Conservation (phyloP, 352 stramenopile genomes). For the Elongisporangium prolatum region DNA sequence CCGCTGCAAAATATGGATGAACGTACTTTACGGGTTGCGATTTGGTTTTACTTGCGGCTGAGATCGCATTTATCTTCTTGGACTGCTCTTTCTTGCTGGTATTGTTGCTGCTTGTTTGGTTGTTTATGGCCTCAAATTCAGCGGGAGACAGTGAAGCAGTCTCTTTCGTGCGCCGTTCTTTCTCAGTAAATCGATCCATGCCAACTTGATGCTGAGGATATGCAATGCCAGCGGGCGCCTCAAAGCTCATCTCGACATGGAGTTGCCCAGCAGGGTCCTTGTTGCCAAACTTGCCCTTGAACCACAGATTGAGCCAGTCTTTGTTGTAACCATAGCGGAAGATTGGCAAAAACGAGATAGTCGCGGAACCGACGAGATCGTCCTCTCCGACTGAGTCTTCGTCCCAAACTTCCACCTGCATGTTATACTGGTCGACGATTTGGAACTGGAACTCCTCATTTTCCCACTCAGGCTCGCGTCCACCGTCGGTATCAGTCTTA, state of each 20-base stretch:
- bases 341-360: constrained; percentile 85
- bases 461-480: constrained; percentile 80
- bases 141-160: constrained; percentile 19
- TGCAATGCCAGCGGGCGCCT: constrained; percentile 62
- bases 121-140: not conserved
- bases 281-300: constrained; percentile 85
- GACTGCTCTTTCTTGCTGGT: constrained; percentile 8
- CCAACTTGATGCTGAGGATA: constrained; percentile 90
- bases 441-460: constrained; percentile 82
- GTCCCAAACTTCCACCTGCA: constrained; percentile 90
- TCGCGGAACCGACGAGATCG: constrained; percentile 83
- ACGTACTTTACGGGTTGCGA: constrained; percentile 22
- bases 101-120: not conserved
- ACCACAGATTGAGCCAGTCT: constrained; percentile 85
- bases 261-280: constrained; percentile 85
- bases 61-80: constrained; percentile 19
- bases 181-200: constrained; percentile 70
- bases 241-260: constrained; percentile 86
- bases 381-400: constrained; percentile 89
- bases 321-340: constrained; percentile 88
- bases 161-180: constrained; percentile 69
- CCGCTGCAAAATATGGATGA: not conserved
- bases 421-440: constrained; percentile 91
- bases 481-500: constrained; percentile 84
- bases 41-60: constrained; percentile 17